phyloP scores from a whole-genome alignment of 345 rosid genomes.

The Streptanthus diversifolius region DNA sequence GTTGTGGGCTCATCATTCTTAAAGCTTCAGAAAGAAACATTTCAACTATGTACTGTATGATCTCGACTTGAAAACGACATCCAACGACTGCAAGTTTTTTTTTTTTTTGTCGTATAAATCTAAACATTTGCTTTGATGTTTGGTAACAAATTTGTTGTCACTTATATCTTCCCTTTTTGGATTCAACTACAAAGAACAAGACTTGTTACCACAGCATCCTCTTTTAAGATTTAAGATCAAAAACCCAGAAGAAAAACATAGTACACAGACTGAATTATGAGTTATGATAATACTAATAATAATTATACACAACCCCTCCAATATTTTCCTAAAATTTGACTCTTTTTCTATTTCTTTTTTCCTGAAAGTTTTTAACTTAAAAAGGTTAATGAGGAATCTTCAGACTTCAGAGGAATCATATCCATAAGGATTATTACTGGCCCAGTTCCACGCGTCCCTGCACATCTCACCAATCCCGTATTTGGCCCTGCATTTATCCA shows the following conservation, averaged over 20 bases:
- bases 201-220: neutral
- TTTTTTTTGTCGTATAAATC: neutral
- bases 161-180: neutral
- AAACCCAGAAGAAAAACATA: neutral
- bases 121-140: conserved; percentile 8
- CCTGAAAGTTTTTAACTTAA: neutral
- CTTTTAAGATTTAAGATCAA: neutral
- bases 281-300: neutral
- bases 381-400: neutral
- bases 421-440: conserved; percentile 89
- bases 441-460: conserved; percentile 94
- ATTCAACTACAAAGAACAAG: neutral
- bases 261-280: neutral
- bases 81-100: neutral
- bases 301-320: neutral
- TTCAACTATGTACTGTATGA: neutral
- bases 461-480: conserved; percentile 90
- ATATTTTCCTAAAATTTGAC: neutral
- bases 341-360: neutral
- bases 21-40: conserved; percentile 18
- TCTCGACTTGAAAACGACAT: neutral
- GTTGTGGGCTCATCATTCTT: neutral
- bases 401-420: conserved; percentile 46
- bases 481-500: conserved; percentile 55
- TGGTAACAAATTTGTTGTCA: neutral